A percentile compares a stretch with the other conserved stretches of the same genome.
phyloP scores from a whole-genome alignment of 169 alveolate genomes.

The Eimeria tenella region DNA sequence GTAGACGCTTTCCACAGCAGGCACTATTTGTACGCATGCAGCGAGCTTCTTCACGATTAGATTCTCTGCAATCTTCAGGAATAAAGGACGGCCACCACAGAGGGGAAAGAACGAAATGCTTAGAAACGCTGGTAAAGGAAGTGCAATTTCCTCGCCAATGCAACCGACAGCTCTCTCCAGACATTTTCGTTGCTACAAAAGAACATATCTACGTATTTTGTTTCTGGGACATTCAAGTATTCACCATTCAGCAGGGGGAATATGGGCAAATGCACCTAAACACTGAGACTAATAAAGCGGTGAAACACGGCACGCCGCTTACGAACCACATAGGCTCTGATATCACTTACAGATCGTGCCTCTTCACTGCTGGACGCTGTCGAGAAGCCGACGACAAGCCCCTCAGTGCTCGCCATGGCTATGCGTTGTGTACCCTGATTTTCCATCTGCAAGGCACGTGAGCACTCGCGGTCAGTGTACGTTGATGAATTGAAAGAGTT shows the following conservation, averaged over 20 bases:
- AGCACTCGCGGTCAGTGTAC: conserved; percentile 38
- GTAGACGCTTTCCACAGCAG: conserved; percentile 74
- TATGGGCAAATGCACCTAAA: no score
- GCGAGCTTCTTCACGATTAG: conserved; percentile 67
- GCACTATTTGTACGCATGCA: conserved; percentile 80
- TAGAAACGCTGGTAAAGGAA: no score
- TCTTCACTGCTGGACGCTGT: conserved; percentile 63
- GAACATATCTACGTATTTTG: no score
- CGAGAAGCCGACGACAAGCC: conserved; percentile 46
- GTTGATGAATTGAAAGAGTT: neutral
- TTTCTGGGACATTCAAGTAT: no score
- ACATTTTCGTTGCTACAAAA: no score
- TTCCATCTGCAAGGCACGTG: conserved; percentile 65
- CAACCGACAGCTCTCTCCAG: no score
- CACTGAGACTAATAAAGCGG: no score
- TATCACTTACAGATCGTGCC: conserved; percentile 38
- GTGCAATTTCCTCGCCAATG: no score
- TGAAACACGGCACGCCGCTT: no score
- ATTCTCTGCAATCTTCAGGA: conserved; percentile 72
- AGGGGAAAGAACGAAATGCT: neutral
- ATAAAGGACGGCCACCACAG: neutral
- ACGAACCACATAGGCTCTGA: neutral
- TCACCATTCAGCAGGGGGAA: no score
- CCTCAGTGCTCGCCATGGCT: conserved; percentile 8
- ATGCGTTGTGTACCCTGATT: neutral